Conservation (phyloP, 495 filamentous ascomycete species). For the Clavariopsis aquatica region DNA sequence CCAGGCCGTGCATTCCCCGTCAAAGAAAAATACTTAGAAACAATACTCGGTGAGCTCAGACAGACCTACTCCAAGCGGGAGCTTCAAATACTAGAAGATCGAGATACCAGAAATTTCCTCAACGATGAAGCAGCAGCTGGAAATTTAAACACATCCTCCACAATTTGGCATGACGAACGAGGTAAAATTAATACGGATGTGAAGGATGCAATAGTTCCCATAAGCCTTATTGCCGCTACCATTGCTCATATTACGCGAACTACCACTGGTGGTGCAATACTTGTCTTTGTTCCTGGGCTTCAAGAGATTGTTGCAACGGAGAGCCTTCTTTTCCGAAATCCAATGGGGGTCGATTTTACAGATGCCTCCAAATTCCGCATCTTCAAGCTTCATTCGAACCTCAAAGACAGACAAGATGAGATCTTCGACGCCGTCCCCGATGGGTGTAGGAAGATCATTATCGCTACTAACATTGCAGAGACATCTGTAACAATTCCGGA, state of each 20-base stretch:
- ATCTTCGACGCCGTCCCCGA: slow-evolving; percentile 50
- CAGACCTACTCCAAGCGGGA: slow-evolving; percentile 33
- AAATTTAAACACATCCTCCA: neutral
- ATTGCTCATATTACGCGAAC: slow-evolving; percentile 55
- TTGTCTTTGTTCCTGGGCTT: slow-evolving; percentile 61
- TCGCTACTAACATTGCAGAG: slow-evolving; percentile 63
- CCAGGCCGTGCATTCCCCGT: slow-evolving; percentile 61
- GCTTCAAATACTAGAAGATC: neutral
- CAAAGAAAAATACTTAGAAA: slow-evolving; percentile 54
- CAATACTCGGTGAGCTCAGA: slow-evolving; percentile 49
- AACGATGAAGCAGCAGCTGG: neutral
- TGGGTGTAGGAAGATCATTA: slow-evolving; percentile 58
- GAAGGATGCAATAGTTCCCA: slow-evolving; percentile 49
- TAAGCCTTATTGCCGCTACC: slow-evolving; percentile 51
- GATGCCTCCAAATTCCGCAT: slow-evolving; percentile 51
- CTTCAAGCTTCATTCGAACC: slow-evolving; percentile 55
- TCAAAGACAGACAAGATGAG: slow-evolving; percentile 51
- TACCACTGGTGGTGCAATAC: slow-evolving; percentile 54
- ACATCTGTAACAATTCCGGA: slow-evolving; percentile 64
- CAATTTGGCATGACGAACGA: neutral
- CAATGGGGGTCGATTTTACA: slow-evolving; percentile 50
- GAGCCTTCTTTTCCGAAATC: slow-evolving; percentile 36
- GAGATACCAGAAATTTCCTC: neutral
- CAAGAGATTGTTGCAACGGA: slow-evolving; percentile 52
- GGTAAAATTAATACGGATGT: slow-evolving; percentile 25